Conservation (phyloP, 2,329 filamentous ascomycete species). For the Aureobasidium sp. region DNA sequence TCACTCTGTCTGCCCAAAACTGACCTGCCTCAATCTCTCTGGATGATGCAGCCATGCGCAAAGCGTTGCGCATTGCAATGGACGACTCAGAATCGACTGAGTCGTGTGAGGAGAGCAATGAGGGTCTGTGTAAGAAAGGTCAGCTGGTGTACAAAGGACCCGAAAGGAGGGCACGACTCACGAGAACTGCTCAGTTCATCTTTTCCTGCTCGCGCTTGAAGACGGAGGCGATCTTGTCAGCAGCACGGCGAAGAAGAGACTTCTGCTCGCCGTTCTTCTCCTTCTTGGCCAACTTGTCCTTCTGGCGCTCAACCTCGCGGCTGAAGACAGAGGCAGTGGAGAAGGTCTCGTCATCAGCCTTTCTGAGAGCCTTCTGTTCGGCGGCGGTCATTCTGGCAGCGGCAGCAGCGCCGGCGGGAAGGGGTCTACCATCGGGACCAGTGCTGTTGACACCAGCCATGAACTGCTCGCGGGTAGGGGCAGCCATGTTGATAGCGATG, state of each 20-base stretch:
- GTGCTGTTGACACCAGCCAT: neutral
- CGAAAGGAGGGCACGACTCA: neutral
- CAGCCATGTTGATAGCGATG: neutral
- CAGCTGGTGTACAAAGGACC: neutral
- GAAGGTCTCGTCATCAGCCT: neutral
- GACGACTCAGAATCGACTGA: neutral
- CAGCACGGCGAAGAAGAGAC: neutral
- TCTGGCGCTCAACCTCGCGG: neutral
- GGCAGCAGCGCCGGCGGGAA: neutral
- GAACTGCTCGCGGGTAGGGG: neutral
- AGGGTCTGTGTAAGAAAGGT: neutral
- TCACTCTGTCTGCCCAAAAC: neutral
- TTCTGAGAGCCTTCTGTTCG: neutral
- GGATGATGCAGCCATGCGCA: neutral
- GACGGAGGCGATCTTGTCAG: neutral
- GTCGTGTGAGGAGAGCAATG: neutral
- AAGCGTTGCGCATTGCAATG: neutral
- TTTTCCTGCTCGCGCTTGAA: neutral
- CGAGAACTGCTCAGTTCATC: neutral
- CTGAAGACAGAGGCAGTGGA: neutral
- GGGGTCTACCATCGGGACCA: neutral
- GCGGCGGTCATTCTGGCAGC: neutral
- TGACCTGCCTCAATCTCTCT: neutral
- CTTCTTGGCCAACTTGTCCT: neutral
- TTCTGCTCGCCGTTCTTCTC: neutral